Evolutionary conservation across 176 grass and related monocot species (phyloP).

Genomic region (Puccinellia tenuiflora): DNA sequence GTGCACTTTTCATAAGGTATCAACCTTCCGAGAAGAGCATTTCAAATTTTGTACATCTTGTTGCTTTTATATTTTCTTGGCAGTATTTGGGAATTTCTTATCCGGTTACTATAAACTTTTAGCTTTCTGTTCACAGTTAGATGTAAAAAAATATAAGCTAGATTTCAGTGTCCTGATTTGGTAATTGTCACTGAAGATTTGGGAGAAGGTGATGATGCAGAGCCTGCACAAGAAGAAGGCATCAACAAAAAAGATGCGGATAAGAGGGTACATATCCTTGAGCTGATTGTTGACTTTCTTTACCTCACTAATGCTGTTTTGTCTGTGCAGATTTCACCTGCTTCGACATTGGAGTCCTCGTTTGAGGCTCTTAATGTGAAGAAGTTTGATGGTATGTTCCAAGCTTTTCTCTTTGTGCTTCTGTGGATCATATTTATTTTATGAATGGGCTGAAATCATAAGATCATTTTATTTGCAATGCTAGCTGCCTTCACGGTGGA

Average conservation of each 20-base stretch:
- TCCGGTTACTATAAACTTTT: background rate
- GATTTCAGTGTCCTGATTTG: constrained; percentile 1
- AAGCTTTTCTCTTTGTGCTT: constrained; percentile 23
- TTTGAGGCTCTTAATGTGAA: constrained; percentile 94
- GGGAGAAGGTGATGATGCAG: constrained; percentile 26
- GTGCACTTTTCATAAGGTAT: background rate
- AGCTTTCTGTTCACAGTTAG: background rate
- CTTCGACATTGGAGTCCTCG: constrained; percentile 77
- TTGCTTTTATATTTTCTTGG: background rate
- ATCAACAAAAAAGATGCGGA: constrained; percentile 68
- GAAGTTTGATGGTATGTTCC: constrained; percentile 82
- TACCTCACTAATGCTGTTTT: constrained; percentile 12
- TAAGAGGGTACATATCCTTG: constrained; percentile 49
- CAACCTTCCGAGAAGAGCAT: background rate
- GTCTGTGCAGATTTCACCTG: constrained; percentile 63
- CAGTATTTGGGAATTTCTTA: background rate
- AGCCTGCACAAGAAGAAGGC: constrained; percentile 38
- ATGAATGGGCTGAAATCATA: background rate
- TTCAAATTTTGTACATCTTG: constrained; percentile 1
- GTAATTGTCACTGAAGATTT: constrained; percentile 24
- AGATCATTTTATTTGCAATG: constrained; percentile 33
- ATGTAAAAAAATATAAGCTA: background rate
- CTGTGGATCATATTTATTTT: constrained; percentile 16
- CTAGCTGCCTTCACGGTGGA: constrained; percentile 89
- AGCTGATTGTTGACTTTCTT: constrained; percentile 11